These are phyloP conservation scores for Inga oerstediana DNA, from an alignment of 306 rosid species.

Conservation along the genomic window DNA sequence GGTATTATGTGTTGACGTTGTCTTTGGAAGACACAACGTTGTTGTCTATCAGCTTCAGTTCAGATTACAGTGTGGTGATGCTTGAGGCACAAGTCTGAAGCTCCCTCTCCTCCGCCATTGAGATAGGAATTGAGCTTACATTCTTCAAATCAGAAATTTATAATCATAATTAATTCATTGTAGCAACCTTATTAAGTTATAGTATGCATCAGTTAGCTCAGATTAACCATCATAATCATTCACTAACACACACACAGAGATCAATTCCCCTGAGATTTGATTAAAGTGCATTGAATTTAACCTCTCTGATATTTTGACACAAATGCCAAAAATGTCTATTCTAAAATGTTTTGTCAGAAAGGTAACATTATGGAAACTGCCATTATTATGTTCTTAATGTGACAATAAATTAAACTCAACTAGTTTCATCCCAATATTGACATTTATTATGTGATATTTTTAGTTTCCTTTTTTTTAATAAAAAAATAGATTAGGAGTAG, in stretches of 20 bases:
- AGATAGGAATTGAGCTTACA: not conserved
- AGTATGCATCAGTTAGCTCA: not conserved
- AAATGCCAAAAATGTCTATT: not conserved
- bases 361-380: not conserved
- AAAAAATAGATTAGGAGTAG: not conserved
- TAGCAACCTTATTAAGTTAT: not conserved
- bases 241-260: not conserved
- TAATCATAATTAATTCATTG: not conserved
- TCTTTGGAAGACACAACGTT: conserved; percentile 46
- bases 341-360: not conserved
- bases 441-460: not conserved
- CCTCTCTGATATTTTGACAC: not conserved
- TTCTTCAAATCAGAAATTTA: not conserved
- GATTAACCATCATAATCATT: not conserved
- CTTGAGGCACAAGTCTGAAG: not conserved
- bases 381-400: not conserved
- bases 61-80: not conserved
- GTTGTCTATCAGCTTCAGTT: conserved; percentile 38
- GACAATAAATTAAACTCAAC: not conserved
- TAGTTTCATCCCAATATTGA: not conserved
- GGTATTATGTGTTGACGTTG: not conserved
- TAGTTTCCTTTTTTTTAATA: too few relatives aligned
- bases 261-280: not conserved
- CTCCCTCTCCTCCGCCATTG: not conserved
- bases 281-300: not conserved